A percentile compares a stretch with the other conserved stretches of the same genome.
phyloP scores from a whole-genome alignment of 1,139 yeast genomes.

The Zygosaccharomyces sapae region DNA sequence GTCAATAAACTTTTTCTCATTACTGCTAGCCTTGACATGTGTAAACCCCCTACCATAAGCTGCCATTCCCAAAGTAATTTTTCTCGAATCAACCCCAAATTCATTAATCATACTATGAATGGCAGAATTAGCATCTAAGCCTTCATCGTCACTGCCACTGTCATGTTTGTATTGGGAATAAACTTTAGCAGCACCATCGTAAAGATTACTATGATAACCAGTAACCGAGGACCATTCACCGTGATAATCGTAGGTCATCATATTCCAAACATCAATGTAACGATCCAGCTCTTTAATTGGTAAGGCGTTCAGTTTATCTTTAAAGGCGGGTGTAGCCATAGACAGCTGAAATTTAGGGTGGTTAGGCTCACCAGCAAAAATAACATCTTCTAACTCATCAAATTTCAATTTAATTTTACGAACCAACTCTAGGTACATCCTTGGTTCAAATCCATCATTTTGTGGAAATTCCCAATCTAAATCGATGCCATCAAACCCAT shows the following conservation, averaged over 20 bases:
- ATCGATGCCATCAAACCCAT: constrained; percentile 86
- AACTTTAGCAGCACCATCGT: constrained; percentile 20
- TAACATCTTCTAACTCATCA: constrained; percentile 37
- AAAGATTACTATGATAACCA: constrained; percentile 70
- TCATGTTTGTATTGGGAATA: constrained; percentile 13
- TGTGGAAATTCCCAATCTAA: constrained; percentile 92
- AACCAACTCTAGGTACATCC: constrained; percentile 45
- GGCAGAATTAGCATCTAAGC: constrained; percentile 48
- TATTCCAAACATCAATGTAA: constrained; percentile 65
- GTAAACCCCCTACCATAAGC: constrained; percentile 75
- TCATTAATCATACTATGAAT: constrained; percentile 42
- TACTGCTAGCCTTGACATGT: constrained; percentile 34
- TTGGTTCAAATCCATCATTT: constrained; percentile 43
- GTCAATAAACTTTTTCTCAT: constrained; percentile 33
- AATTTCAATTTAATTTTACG: constrained; percentile 43
- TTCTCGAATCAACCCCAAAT: constrained; percentile 44
- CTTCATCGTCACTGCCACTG: constrained; percentile 37
- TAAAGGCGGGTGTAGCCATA: constrained; percentile 73
- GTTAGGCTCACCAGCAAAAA: constrained; percentile 26
- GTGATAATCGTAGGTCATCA: constrained; percentile 86
- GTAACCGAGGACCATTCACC: constrained; percentile 70
- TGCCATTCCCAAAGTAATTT: constrained; percentile 84
- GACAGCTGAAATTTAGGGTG: constrained; percentile 48
- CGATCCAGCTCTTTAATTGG: constrained; percentile 51
- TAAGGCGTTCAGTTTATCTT: constrained; percentile 43